Percentiles rank a stretch among this genome's conserved stretches.
Conservation (phyloP, 2,329 filamentous ascomycete species). For the Cadophora malorum region DNA sequence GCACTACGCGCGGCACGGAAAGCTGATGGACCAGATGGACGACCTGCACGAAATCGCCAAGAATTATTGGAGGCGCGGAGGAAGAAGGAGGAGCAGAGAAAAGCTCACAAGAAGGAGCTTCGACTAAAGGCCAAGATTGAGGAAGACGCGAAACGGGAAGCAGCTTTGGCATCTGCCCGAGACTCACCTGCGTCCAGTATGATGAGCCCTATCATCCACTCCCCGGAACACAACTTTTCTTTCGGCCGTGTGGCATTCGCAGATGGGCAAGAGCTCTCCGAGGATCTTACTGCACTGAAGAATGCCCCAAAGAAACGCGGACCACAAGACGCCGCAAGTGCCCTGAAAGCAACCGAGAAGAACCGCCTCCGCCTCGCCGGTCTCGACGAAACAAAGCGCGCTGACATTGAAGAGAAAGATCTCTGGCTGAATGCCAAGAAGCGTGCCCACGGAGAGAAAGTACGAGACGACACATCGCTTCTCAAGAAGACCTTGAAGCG, state of each 20-base stretch:
- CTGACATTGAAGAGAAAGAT: slow-evolving; percentile 91
- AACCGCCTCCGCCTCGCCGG: slow-evolving; percentile 80
- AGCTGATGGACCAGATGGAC: slow-evolving; percentile 82
- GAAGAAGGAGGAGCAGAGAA: slow-evolving; percentile 84
- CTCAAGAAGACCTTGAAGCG: slow-evolving; percentile 96
- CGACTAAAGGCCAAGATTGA: slow-evolving; percentile 79
- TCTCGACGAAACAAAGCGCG: slow-evolving; percentile 80
- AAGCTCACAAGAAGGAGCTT: slow-evolving; percentile 87
- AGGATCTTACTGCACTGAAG: slow-evolving; percentile 66
- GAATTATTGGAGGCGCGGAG: slow-evolving; percentile 91
- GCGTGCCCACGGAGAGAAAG: slow-evolving; percentile 85
- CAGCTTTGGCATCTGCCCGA: slow-evolving; percentile 63
- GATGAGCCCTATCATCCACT: slow-evolving; percentile 61
- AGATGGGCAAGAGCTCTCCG: slow-evolving; percentile 81
- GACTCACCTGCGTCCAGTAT: slow-evolving; percentile 62
- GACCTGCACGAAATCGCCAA: slow-evolving; percentile 83
- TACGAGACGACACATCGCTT: slow-evolving; percentile 83
- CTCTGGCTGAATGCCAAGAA: slow-evolving; percentile 91
- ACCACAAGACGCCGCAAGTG: slow-evolving; percentile 82
- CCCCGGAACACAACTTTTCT: slow-evolving; percentile 73
- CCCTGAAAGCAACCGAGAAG: slow-evolving; percentile 84
- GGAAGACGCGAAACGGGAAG: slow-evolving; percentile 71
- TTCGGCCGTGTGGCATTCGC: slow-evolving; percentile 92
- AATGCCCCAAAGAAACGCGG: slow-evolving; percentile 79
- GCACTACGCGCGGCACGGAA: slow-evolving; percentile 85